These are phyloP conservation scores for Daldinia sp. DNA, from an alignment of 2,329 filamentous ascomycete genomes.

Conservation along the genomic window DNA sequence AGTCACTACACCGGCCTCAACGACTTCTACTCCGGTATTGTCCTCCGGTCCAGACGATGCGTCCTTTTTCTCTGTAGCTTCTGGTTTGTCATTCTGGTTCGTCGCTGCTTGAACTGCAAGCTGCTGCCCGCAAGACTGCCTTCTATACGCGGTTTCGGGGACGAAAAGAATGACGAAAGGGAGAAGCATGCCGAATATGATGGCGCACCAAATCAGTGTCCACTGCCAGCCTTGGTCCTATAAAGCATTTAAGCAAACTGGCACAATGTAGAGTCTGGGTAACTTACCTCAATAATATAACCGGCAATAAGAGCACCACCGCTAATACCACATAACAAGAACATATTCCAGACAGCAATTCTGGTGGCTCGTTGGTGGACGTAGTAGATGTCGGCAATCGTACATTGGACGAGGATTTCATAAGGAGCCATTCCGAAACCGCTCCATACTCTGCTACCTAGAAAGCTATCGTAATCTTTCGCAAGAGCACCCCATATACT, in stretches of 20 bases:
- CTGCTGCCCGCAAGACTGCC: slow-evolving; percentile 42
- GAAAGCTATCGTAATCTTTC: slow-evolving; percentile 54
- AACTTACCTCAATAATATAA: slow-evolving; percentile 50
- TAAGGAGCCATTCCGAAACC: slow-evolving; percentile 60
- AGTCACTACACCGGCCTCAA: slow-evolving; percentile 39
- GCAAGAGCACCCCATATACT: slow-evolving; percentile 58
- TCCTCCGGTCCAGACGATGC: slow-evolving; percentile 30
- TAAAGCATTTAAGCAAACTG: slow-evolving; percentile 13
- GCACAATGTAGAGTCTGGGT: neutral
- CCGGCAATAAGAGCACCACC: slow-evolving; percentile 52
- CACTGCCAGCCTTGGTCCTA: slow-evolving; percentile 52
- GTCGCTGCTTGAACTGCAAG: slow-evolving; percentile 12
- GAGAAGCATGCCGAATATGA: slow-evolving; percentile 54
- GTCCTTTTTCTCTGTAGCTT: slow-evolving; percentile 38
- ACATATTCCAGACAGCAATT: slow-evolving; percentile 53
- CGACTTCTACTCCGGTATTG: slow-evolving; percentile 25
- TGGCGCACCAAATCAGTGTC: slow-evolving; percentile 57
- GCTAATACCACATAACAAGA: slow-evolving; percentile 52
- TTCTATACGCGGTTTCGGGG: slow-evolving; percentile 59
- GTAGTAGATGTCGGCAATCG: slow-evolving; percentile 57
- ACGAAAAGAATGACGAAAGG: slow-evolving; percentile 57
- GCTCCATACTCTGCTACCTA: slow-evolving; percentile 56
- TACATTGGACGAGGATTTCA: slow-evolving; percentile 62
- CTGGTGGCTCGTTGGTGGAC: slow-evolving; percentile 56
- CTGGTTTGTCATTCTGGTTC: slow-evolving; percentile 29